phyloP scores from a whole-genome alignment of 305 asterid species.

The Salvia sclarea region DNA sequence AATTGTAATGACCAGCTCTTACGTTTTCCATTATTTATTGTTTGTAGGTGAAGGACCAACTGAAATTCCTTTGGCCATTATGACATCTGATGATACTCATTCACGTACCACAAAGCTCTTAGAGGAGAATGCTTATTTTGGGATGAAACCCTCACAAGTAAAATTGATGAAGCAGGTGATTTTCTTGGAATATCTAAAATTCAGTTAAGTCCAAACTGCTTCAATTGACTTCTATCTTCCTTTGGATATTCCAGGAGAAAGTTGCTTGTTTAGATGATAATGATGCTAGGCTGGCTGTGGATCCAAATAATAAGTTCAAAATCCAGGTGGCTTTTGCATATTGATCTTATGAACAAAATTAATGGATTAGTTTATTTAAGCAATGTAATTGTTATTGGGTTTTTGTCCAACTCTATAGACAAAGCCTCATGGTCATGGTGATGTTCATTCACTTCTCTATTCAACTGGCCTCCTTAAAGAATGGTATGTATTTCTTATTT shows the following conservation, averaged over 20 bases:
- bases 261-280: constrained; percentile 99
- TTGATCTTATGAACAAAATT: constrained; percentile 22
- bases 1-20: constrained; percentile 2
- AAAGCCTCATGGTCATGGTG: constrained; percentile 99
- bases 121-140: constrained; percentile 81
- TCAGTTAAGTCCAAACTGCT: constrained; percentile 5
- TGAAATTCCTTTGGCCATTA: constrained; percentile 86
- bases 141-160: constrained; percentile 87
- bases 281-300: constrained; percentile 92
- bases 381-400: constrained; percentile 21
- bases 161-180: constrained; percentile 89
- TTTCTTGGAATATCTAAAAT: constrained; percentile 14
- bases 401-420: constrained; percentile 50
- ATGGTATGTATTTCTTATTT: constrained; percentile 56
- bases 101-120: constrained; percentile 69
- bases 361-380: not conserved
- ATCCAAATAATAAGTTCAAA: constrained; percentile 73
- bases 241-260: constrained; percentile 70
- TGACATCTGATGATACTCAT: constrained; percentile 99
- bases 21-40: constrained; percentile 5
- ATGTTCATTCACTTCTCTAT: constrained; percentile 94
- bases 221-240: constrained; percentile 21
- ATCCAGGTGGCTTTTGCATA: constrained; percentile 67
- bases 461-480: constrained; percentile 84
- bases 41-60: constrained; percentile 64